Evolutionary conservation across 1,284 basidiomycete species (phyloP), one percentile per base, ranked within the genome.

Genomic region (Rhodotorula sp.): DNA sequence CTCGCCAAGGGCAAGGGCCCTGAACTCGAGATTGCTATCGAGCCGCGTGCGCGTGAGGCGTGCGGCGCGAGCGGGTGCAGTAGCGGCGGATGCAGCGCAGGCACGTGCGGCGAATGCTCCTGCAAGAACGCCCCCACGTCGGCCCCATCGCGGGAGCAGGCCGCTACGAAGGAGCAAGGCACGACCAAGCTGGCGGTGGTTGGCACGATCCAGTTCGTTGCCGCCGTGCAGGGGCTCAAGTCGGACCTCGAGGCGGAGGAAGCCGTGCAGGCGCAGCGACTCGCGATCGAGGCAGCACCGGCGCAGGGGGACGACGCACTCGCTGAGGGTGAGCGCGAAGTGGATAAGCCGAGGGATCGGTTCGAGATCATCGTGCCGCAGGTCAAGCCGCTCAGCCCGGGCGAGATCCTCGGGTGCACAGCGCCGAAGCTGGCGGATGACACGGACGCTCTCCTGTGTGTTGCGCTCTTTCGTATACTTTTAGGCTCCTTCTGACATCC

Each of bases 351-450:
- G 54, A 59, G 64, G 55, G 66, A 48, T 57, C 57, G 76, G 78
- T 97, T 96, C 81, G 88, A 93, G 9, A 84, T 88, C 8, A 87
- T 85, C 0, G 90, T 99, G 64, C 97, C 97, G 0, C 89, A 96
- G 67, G 89, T 92, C 34, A 94, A 93, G 79, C 97, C 97, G 46
- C 86, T 99, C 27, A 94, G 91, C 34, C 96, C 97, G 0, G 97
- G 97, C 51, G 97, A 99, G 82, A 93, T 99, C 53, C 83, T 99
- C 8, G 97, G 97, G 22, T 99, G 97, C 80, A 99, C 97, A 0
- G 94, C 97, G 21, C 97, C 97, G 6, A 87, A 86, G 60, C 84
- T 97, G 34, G 77, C 68, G 62, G 80, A 82, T 21, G 88, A 91
- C 76, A 87, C 92, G 10, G 94, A 97, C 79, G 94, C 92, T 0